Conservation (phyloP, 148 eudicot genomes). For the Rhododendron ovatum region DNA sequence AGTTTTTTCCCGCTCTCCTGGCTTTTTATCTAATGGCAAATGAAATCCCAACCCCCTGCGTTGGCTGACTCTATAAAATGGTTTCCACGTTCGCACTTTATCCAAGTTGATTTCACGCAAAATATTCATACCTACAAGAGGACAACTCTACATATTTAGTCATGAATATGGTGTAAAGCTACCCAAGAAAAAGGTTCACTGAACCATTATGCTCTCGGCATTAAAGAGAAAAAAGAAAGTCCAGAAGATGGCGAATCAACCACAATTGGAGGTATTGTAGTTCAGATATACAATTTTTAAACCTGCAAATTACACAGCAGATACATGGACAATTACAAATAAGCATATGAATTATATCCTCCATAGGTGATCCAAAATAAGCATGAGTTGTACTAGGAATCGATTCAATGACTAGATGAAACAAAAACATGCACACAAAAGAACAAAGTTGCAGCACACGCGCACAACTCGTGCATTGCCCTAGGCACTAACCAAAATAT, state of each 20-base stretch:
- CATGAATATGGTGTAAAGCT: neutral
- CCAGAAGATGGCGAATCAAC: neutral
- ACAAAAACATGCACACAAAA: neutral
- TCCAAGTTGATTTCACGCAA: conserved; percentile 91
- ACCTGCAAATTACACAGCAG: neutral
- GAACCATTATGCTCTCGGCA: neutral
- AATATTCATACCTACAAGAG: conserved; percentile 50
- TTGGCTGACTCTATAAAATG: conserved; percentile 57
- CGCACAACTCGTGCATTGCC: neutral
- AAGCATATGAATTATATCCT: neutral
- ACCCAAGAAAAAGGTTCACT: neutral
- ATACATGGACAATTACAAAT: neutral
- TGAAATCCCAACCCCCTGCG: conserved; percentile 52
- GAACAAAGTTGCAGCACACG: neutral
- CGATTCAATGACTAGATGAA: neutral
- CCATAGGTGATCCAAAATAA: neutral
- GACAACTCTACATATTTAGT: neutral
- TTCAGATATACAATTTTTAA: neutral
- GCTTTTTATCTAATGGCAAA: conserved; percentile 38
- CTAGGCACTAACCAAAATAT: neutral
- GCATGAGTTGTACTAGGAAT: neutral
- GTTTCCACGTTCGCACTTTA: conserved; percentile 89
- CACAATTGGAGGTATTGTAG: neutral
- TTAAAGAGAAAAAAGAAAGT: neutral
- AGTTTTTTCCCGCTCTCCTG: conserved; percentile 30